phyloP scores from a whole-genome alignment of 169 alveolate species.

The Amoebophrya sp. region DNA sequence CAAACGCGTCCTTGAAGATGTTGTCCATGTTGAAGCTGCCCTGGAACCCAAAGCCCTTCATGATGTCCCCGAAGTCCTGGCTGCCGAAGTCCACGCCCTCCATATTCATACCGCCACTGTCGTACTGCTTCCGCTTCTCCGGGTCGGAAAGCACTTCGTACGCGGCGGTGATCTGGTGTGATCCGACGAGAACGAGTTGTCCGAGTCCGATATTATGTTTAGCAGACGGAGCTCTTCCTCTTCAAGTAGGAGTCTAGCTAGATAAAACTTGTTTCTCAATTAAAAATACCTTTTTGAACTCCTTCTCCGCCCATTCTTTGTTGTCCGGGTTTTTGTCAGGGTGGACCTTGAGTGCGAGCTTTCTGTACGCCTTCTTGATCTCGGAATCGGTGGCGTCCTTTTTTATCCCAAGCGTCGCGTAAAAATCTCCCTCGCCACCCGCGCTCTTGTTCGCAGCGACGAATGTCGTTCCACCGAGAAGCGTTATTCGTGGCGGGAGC shows the following conservation, averaged over 20 bases:
- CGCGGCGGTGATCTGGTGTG: background rate
- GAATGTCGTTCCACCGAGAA: too few relatives aligned
- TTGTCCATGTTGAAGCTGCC: background rate
- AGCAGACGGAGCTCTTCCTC: background rate
- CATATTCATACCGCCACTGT: background rate
- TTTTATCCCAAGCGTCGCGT: conserved; percentile 57
- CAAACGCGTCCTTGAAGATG: background rate
- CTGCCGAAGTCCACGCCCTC: background rate
- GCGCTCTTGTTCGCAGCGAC: too few relatives aligned
- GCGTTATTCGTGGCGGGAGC: too few relatives aligned
- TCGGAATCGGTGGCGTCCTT: conserved; percentile 53
- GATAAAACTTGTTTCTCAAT: background rate
- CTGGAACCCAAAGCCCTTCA: background rate
- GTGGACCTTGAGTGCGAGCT: conserved; percentile 56
- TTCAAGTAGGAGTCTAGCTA: background rate
- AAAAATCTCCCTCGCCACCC: conserved; percentile 21
- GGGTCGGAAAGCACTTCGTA: background rate
- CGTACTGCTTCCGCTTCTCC: background rate
- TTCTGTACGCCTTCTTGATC: conserved; percentile 57
- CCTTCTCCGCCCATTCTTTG: background rate
- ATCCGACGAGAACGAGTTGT: too few relatives aligned
- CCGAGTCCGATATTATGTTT: too few relatives aligned
- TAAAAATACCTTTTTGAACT: background rate
- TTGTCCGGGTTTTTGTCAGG: conserved; percentile 53
- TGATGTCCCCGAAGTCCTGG: background rate